Base-by-base conservation (phyloP, 768 basidiomycete species). In the Obba rivulosa region DNA sequence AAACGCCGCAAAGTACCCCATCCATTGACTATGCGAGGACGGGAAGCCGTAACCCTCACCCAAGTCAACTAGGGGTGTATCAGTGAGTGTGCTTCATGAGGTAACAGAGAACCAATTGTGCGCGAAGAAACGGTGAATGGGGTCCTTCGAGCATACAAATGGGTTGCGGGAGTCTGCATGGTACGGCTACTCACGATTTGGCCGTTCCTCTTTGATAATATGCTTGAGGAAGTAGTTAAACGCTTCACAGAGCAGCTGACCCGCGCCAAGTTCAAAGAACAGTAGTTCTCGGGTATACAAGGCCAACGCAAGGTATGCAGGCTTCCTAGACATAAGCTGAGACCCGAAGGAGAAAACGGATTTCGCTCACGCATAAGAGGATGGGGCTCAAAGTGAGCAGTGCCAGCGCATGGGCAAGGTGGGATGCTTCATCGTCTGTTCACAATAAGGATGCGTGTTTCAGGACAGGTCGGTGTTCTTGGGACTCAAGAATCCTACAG, bases 1-100 rank as follows among this genome's bases (percentile, higher is more conserved):
- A 64, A 92, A 92, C 0, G 87, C 72, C 4, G 83, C 73, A 54
- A 92, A 92, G 66, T 87, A 92, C 14, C 81, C 90, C 90, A 92
- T 91, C 62, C 84, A 90, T 65, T 92, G 90, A 64, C 87, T 88
- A 60, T 92, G 90, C 13, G 87, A 90, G 0, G 89, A 91, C 0
- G 90, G 90, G 57, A 92, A 92, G 7, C 88, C 90, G 60, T 90
- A 92, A 13, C 89, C 89, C 46, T 76, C 76, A 17, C 82, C 83
- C 41, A 79, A 63, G 47, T 72, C 74, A 37, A 73, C 84, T 84
- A 57, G 39, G 49, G 8, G 28, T 31, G 28, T 31, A 13, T 31
- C 28, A 31, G 28, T 31, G 5, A 31, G 7, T 13, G 28, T 31
- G 13, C 13, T 7, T 13, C 28, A 31, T 13, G 13, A 31, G 28